Percentiles rank a stretch among this genome's conserved stretches.
Evolutionary conservation across 2,329 filamentous ascomycete genomes (phyloP).

Genomic region (Xylaria sp.): DNA sequence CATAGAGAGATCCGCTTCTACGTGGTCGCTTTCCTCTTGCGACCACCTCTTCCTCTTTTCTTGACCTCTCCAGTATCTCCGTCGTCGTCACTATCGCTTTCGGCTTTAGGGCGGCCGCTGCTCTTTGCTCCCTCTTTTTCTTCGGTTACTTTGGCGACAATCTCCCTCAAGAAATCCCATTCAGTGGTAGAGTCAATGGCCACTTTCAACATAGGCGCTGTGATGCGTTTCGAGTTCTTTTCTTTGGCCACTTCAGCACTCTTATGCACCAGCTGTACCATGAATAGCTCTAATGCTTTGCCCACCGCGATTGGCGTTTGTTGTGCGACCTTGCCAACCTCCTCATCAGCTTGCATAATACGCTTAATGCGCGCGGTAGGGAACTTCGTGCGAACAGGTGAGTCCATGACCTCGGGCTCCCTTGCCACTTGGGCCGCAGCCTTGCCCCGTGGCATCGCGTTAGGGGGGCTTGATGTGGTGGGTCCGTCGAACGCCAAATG

Average conservation of each 20-base stretch:
- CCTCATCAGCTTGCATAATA: constrained; percentile 99
- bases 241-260: constrained; percentile 85
- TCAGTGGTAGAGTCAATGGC: constrained; percentile 90
- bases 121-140: constrained; percentile 61
- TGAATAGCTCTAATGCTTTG: constrained; percentile 96
- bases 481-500: constrained; percentile 44
- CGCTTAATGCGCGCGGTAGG: constrained; percentile 97
- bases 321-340: constrained; percentile 97
- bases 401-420: constrained; percentile 65
- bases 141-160: constrained; percentile 79
- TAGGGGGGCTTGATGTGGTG: constrained; percentile 36
- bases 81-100: constrained; percentile 66
- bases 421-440: constrained; percentile 53
- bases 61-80: constrained; percentile 58
- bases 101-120: constrained; percentile 55
- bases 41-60: constrained; percentile 59
- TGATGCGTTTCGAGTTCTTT: constrained; percentile 88
- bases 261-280: constrained; percentile 92
- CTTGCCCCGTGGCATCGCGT: constrained; percentile 55
- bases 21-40: constrained; percentile 61
- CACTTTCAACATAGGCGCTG: constrained; percentile 89
- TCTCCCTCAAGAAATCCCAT: constrained; percentile 93
- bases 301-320: constrained; percentile 96
- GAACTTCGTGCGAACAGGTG: constrained; percentile 91
- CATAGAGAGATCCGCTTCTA: constrained; percentile 43